Conservation (phyloP, 2,329 filamentous ascomycete genomes). For the Verticillium zaregamsianum region DNA sequence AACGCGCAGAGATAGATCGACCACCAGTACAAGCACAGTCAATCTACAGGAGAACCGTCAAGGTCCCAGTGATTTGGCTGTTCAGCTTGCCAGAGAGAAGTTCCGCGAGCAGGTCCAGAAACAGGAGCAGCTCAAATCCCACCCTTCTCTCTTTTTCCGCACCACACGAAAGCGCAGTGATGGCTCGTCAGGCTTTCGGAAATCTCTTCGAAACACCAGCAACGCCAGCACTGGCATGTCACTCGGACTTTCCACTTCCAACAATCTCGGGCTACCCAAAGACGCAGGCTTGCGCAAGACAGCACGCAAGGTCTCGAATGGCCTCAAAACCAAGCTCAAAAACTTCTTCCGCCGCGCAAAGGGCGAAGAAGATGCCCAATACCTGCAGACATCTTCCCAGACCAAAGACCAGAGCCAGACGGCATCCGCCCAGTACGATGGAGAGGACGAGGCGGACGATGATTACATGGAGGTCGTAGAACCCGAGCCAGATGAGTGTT, state of each 20-base stretch:
- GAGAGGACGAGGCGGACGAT: slow-evolving; percentile 14
- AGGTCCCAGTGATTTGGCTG: slow-evolving; percentile 25
- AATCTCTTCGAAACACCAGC: slow-evolving; percentile 45
- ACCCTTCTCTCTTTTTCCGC: slow-evolving; percentile 40
- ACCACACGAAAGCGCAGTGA: slow-evolving; percentile 30
- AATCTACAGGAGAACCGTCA: neutral
- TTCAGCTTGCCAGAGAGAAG: slow-evolving; percentile 30
- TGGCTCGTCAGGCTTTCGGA: slow-evolving; percentile 33
- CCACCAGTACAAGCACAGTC: slow-evolving; percentile 14
- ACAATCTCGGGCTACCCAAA: neutral
- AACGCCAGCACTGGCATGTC: slow-evolving; percentile 31
- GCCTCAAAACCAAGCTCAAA: slow-evolving; percentile 58
- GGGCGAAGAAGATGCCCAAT: slow-evolving; percentile 17
- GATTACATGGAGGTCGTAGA: slow-evolving; percentile 27
- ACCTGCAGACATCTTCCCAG: neutral
- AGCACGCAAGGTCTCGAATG: slow-evolving; percentile 58
- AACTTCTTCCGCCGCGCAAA: slow-evolving; percentile 45
- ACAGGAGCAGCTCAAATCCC: slow-evolving; percentile 30
- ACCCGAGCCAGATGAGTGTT: slow-evolving; percentile 33
- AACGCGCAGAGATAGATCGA: slow-evolving; percentile 19
- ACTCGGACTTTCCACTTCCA: slow-evolving; percentile 15
- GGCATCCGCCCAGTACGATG: neutral
- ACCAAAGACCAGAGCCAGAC: neutral
- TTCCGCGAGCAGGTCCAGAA: slow-evolving; percentile 29
- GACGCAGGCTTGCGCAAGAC: slow-evolving; percentile 38